phyloP scores from a whole-genome alignment of 352 stramenopile genomes.

The Globisporangium okanoganense region DNA sequence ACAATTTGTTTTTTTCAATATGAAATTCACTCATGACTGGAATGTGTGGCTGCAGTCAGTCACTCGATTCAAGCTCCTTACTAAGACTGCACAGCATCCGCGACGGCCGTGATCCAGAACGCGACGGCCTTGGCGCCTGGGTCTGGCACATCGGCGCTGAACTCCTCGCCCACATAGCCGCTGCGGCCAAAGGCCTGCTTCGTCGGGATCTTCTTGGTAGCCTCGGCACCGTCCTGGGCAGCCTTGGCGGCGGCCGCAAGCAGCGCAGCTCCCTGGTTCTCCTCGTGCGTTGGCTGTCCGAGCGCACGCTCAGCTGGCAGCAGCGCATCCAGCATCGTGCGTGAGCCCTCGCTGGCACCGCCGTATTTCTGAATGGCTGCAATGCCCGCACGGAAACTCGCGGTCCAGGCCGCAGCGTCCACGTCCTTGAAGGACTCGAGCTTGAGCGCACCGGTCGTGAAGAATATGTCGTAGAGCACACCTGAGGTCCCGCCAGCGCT shows the following conservation, averaged over 20 bases:
- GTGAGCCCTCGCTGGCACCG: conserved; percentile 90
- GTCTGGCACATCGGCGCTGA: conserved; percentile 87
- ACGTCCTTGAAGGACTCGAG: conserved; percentile 38
- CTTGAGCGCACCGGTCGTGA: conserved; percentile 57
- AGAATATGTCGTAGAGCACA: conserved; percentile 94
- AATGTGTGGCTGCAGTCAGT: neutral
- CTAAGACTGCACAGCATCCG: conserved; percentile 36
- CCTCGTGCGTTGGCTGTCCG: conserved; percentile 13
- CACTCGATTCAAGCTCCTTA: neutral
- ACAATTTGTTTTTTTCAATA: neutral
- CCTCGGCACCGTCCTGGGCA: conserved; percentile 86
- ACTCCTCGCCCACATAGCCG: conserved; percentile 90
- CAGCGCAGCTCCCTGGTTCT: conserved; percentile 24
- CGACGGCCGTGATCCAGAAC: conserved; percentile 81
- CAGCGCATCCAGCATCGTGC: conserved; percentile 97
- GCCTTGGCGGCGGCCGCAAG: conserved; percentile 55
- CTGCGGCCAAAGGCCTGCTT: conserved; percentile 65
- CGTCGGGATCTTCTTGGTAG: conserved; percentile 87
- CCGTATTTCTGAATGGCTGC: conserved; percentile 88
- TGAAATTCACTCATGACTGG: neutral
- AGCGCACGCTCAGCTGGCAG: conserved; percentile 79
- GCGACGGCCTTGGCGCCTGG: conserved; percentile 92
- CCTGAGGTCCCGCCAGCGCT: conserved; percentile 94
- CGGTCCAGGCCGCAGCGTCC: conserved; percentile 38
- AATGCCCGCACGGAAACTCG: conserved; percentile 73